Evolutionary conservation across 345 rosid species (phyloP).

Genomic region (Aurinia saxatilis): DNA sequence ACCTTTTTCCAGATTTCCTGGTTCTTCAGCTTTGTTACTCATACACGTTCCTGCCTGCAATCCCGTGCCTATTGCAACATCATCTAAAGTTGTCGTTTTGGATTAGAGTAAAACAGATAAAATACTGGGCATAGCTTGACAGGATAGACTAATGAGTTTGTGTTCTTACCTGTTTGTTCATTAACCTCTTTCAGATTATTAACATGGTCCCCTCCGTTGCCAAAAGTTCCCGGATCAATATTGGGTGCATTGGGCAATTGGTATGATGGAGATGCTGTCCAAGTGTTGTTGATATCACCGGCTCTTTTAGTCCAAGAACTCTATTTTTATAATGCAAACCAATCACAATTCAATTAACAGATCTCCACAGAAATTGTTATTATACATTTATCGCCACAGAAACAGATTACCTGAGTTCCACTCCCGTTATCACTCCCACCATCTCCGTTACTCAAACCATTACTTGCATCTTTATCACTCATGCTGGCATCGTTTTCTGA

Average conservation of each 20-base stretch:
- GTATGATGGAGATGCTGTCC: slow-evolving; percentile 28
- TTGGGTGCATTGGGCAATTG: slow-evolving; percentile 44
- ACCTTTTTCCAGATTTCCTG: slow-evolving; percentile 20
- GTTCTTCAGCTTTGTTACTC: slow-evolving; percentile 4
- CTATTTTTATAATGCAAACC: slow-evolving; percentile 27
- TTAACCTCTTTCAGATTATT: slow-evolving; percentile 29
- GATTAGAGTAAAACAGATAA: not conserved
- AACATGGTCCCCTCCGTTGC: slow-evolving; percentile 22
- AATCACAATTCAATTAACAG: not conserved
- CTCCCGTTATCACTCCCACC: slow-evolving; percentile 70
- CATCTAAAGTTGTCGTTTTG: slow-evolving; percentile 16
- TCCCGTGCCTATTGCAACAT: slow-evolving; percentile 23
- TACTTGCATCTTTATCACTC: slow-evolving; percentile 30
- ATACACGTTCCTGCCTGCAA: slow-evolving; percentile 21
- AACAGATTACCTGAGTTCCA: slow-evolving; percentile 60
- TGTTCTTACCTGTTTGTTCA: slow-evolving; percentile 29
- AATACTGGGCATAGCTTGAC: not conserved
- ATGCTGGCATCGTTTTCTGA: slow-evolving; percentile 39
- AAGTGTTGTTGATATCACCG: slow-evolving; percentile 40
- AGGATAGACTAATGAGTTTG: not conserved
- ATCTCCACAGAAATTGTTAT: not conserved
- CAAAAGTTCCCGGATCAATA: slow-evolving; percentile 32
- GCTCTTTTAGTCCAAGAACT: slow-evolving; percentile 65
- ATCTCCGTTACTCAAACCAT: slow-evolving; percentile 24
- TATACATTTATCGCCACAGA: not conserved